Percentiles rank a stretch among this genome's conserved stretches.
These are phyloP conservation scores for Westerdykella aurantiaca DNA, from an alignment of 2,329 filamentous ascomycete genomes.

Conservation along the genomic window DNA sequence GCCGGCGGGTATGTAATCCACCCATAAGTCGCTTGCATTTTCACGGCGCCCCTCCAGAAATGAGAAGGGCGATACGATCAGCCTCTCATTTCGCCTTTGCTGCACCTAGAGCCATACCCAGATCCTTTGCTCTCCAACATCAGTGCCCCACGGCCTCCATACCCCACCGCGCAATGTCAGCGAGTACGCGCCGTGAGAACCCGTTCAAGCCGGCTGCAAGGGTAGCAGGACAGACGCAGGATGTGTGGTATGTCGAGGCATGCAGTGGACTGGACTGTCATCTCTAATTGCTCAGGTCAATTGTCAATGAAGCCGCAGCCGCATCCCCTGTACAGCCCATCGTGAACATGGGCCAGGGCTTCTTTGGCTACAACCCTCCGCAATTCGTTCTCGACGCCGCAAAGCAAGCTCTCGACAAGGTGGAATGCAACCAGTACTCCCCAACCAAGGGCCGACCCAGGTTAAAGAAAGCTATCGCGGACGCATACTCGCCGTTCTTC, in stretches of 20 bases:
- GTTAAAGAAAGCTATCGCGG: conserved; percentile 85
- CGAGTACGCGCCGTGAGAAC: conserved; percentile 31
- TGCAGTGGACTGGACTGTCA: neutral
- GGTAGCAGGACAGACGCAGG: conserved; percentile 51
- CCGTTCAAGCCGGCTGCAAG: conserved; percentile 50
- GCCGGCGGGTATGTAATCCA: neutral
- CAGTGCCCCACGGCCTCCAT: conserved; percentile 11
- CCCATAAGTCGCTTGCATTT: neutral
- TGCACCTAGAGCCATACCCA: neutral
- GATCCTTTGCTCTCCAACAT: conserved; percentile 1
- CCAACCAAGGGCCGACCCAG: conserved; percentile 89
- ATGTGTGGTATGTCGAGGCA: conserved; percentile 48
- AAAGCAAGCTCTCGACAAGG: conserved; percentile 78
- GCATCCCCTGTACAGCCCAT: conserved; percentile 60
- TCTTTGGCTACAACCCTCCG: conserved; percentile 92
- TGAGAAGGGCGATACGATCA: conserved; percentile 8
- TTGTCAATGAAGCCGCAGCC: conserved; percentile 62
- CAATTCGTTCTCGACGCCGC: conserved; percentile 86
- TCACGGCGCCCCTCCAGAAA: conserved; percentile 1
- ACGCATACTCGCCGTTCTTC: conserved; percentile 88
- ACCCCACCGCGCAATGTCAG: conserved; percentile 32
- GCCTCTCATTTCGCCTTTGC: conserved; percentile 4
- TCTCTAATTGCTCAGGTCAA: conserved; percentile 44
- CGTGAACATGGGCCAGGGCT: conserved; percentile 66
- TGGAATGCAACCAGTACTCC: conserved; percentile 98